These are phyloP conservation scores for Skeletonema grethae DNA, from an alignment of 108 stramenopile species.

Conservation along the genomic window DNA sequence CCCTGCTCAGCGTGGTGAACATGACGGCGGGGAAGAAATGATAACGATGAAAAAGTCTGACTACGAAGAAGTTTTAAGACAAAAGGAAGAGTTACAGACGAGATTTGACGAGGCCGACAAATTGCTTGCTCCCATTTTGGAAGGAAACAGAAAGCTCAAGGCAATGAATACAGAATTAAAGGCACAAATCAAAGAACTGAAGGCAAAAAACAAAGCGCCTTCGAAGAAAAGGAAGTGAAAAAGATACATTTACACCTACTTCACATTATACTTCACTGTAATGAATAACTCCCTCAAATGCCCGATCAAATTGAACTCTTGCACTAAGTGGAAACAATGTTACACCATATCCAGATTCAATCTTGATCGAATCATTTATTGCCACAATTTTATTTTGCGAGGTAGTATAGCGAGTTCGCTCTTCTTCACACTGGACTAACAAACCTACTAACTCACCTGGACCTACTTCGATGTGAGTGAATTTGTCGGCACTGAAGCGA, in stretches of 20 bases:
- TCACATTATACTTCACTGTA: not conserved
- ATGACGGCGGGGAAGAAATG: not conserved
- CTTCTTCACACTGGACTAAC: not conserved
- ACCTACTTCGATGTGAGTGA: not conserved
- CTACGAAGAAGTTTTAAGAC: not conserved
- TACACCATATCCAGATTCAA: constrained; percentile 1
- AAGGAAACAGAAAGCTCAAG: not conserved
- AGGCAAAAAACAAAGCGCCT: not conserved
- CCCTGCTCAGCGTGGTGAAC: not conserved
- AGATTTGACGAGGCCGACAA: not conserved
- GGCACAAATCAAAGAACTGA: not conserved
- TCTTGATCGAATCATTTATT: not conserved
- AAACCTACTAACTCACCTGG: not conserved
- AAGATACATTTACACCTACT: not conserved
- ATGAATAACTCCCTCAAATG: not conserved
- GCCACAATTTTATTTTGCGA: not conserved
- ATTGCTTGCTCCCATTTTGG: not conserved
- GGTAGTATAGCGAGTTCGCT: not conserved
- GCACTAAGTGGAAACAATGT: not conserved
- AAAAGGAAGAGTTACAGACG: not conserved
- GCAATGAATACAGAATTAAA: not conserved
- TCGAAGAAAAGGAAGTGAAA: not conserved
- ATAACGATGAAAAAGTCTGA: not conserved
- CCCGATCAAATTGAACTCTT: constrained; percentile 7
- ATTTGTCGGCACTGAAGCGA: not conserved